These are phyloP conservation scores for Penicillium sp. DNA, from an alignment of 2,329 filamentous ascomycete genomes.

Conservation along the genomic window DNA sequence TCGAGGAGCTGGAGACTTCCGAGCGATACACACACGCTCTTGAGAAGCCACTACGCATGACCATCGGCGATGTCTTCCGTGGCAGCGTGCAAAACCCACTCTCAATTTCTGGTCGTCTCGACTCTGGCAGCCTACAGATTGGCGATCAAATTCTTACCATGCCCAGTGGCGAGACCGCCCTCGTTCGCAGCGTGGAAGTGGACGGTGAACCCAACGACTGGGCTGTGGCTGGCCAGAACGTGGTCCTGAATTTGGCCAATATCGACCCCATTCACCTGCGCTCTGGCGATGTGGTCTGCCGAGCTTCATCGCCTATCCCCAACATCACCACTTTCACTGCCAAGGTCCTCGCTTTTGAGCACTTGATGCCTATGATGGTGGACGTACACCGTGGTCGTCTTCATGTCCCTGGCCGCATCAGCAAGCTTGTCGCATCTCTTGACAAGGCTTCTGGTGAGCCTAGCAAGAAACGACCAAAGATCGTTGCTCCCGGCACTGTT, in stretches of 20 bases:
- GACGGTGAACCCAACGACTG: constrained; percentile 74
- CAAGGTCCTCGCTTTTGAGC: constrained; percentile 86
- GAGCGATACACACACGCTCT: constrained; percentile 70
- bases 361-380: constrained; percentile 81
- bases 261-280: constrained; percentile 81
- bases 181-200: constrained; percentile 76
- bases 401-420: constrained; percentile 73
- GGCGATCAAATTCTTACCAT: constrained; percentile 78
- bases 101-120: constrained; percentile 81
- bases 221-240: constrained; percentile 89
- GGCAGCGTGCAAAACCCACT: constrained; percentile 75
- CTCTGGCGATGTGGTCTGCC: constrained; percentile 83
- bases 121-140: constrained; percentile 77
- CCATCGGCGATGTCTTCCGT: constrained; percentile 82
- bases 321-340: constrained; percentile 73
- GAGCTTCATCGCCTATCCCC: constrained; percentile 62
- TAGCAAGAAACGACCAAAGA: constrained; percentile 77
- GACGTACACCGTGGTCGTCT: constrained; percentile 85
- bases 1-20: constrained; percentile 81
- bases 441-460: constrained; percentile 76
- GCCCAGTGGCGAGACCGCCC: constrained; percentile 76
- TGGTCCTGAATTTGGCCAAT: constrained; percentile 76
- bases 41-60: constrained; percentile 77
- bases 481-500: constrained; percentile 75
- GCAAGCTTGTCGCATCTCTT: constrained; percentile 67